Evolutionary conservation across 129 eudicot genomes (phyloP).

Genomic region (Calendula officinalis): DNA sequence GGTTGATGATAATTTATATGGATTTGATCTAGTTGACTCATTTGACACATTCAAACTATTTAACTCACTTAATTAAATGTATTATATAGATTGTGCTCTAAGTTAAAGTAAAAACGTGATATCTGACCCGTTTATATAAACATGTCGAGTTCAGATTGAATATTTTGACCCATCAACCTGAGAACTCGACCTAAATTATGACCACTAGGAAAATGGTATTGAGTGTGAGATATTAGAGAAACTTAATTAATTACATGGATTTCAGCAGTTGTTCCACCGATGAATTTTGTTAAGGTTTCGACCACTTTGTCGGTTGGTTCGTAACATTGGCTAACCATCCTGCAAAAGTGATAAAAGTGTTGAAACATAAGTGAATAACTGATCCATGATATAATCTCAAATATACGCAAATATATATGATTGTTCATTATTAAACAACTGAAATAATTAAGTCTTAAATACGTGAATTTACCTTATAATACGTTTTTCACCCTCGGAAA

Average conservation of each 20-base stretch:
- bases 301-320: slow-evolving; percentile 52
- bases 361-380: neutral
- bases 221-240: neutral
- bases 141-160: too few species aligned
- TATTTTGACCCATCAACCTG: too few species aligned
- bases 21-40: too few species aligned
- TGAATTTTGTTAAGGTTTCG: slow-evolving; percentile 37
- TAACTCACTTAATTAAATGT: too few species aligned
- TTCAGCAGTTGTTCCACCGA: slow-evolving; percentile 56
- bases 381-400: neutral
- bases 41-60: too few species aligned
- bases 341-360: slow-evolving; percentile 22
- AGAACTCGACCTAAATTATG: too few species aligned
- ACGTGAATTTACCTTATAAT: slow-evolving; percentile 48
- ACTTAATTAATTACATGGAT: slow-evolving; percentile 45
- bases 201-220: neutral
- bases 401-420: slow-evolving; percentile 7
- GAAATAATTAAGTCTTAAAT: neutral
- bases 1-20: too few species aligned
- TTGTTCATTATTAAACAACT: neutral
- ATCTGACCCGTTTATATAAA: too few species aligned
- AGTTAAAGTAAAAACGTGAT: too few species aligned
- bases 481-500: slow-evolving; percentile 65
- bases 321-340: slow-evolving; percentile 56
- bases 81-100: too few species aligned